A percentile compares a stretch with the other conserved stretches of the same genome.
These are phyloP conservation scores for Kurtzmaniella natalensis DNA, from an alignment of 1,139 yeast genomes.

Conservation along the genomic window DNA sequence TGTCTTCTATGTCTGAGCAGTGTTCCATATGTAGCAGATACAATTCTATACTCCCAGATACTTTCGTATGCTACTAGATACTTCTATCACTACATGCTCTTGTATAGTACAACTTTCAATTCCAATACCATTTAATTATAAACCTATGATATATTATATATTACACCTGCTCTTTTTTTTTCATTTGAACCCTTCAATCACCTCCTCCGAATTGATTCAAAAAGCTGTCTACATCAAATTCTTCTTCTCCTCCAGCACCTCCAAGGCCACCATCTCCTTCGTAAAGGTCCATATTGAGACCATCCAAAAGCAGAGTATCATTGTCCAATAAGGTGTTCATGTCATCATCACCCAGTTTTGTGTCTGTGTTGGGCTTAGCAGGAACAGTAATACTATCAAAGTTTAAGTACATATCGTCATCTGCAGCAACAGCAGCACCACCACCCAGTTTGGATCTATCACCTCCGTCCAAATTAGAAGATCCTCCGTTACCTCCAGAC, in stretches of 20 bases:
- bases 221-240: slow-evolving; percentile 46
- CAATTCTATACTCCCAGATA: too few species aligned
- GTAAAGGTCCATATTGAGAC: slow-evolving; percentile 39
- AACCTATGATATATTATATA: too few species aligned
- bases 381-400: neutral
- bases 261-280: slow-evolving; percentile 27
- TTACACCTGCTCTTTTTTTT: neutral
- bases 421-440: too few species aligned
- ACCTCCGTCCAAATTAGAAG: neutral
- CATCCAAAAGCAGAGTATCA: slow-evolving; percentile 42
- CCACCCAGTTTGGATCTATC: neutral
- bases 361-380: neutral
- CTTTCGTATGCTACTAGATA: too few species aligned
- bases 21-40: too few species aligned
- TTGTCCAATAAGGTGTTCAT: slow-evolving; percentile 40
- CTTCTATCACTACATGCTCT: too few species aligned
- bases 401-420: neutral
- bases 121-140: too few species aligned
- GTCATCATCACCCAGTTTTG: slow-evolving; percentile 15
- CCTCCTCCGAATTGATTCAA: slow-evolving; percentile 42
- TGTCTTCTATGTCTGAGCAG: too few species aligned
- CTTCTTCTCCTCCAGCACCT: slow-evolving; percentile 24
- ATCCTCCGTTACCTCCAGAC: neutral
- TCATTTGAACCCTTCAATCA: slow-evolving; percentile 12
- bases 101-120: too few species aligned